These are phyloP conservation scores for Lipomyces mesembrius DNA, from an alignment of 805 yeast genomes.

Conservation along the genomic window DNA sequence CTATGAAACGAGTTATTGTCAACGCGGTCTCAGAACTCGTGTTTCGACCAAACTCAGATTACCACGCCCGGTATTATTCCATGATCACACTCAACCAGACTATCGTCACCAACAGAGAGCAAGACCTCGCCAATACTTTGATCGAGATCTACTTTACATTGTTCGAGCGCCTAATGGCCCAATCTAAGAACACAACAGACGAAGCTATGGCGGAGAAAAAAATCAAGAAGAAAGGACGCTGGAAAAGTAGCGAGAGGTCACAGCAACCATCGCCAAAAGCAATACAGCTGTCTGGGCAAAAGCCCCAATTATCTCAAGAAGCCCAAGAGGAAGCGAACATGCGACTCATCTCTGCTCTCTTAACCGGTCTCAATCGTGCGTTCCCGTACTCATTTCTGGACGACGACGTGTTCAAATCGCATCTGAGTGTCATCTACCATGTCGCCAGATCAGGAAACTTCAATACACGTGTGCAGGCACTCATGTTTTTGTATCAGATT, in stretches of 20 bases:
- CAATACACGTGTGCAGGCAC: conserved; percentile 91
- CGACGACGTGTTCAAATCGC: conserved; percentile 67
- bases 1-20: conserved; percentile 83
- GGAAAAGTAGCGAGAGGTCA: conserved; percentile 57
- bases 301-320: conserved; percentile 35
- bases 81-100: conserved; percentile 91
- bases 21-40: conserved; percentile 81
- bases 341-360: conserved; percentile 82
- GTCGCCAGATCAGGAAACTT: conserved; percentile 94
- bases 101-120: conserved; percentile 76
- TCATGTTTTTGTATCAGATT: conserved; percentile 82
- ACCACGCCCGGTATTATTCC: conserved; percentile 87
- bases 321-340: conserved; percentile 73
- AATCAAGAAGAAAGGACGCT: conserved; percentile 62
- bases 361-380: conserved; percentile 95
- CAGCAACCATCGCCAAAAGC: conserved; percentile 36
- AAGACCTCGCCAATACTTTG: conserved; percentile 78
- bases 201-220: conserved; percentile 48
- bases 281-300: conserved; percentile 9
- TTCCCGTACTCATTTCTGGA: conserved; percentile 85
- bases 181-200: conserved; percentile 59
- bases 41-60: conserved; percentile 72
- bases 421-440: conserved; percentile 80
- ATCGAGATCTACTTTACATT: conserved; percentile 83
- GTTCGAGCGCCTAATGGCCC: conserved; percentile 80